Evolutionary conservation across 345 rosid genomes (phyloP).

Genomic region (Reutealis trisperma): DNA sequence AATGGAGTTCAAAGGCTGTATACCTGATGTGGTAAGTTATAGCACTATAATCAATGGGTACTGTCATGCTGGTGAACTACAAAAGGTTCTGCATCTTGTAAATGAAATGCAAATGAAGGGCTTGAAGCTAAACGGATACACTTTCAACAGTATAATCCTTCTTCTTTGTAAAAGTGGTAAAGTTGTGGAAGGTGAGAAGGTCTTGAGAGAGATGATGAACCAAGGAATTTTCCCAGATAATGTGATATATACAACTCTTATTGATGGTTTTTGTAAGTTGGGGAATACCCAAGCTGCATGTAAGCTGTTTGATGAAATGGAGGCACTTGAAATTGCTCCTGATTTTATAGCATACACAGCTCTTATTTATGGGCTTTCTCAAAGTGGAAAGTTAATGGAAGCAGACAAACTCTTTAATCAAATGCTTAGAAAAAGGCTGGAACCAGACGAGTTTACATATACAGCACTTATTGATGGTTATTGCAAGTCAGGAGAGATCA

Average conservation of each 20-base stretch:
- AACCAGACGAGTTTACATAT: constrained; percentile 75
- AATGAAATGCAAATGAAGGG: constrained; percentile 66
- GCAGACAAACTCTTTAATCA: constrained; percentile 64
- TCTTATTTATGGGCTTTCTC: constrained; percentile 72
- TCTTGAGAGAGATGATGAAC: constrained; percentile 61
- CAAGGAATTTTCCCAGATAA: constrained; percentile 58
- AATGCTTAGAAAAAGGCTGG: constrained; percentile 55
- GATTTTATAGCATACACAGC: constrained; percentile 77
- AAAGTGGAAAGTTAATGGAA: constrained; percentile 58
- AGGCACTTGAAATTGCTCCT: constrained; percentile 41
- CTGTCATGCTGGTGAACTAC: constrained; percentile 54
- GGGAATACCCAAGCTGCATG: constrained; percentile 59
- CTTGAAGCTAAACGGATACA: constrained; percentile 67
- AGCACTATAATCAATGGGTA: constrained; percentile 82
- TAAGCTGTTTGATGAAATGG: constrained; percentile 64
- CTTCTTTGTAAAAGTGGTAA: constrained; percentile 57
- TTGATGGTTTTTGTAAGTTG: constrained; percentile 70
- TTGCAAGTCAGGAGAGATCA: constrained; percentile 70
- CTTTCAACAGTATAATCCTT: constrained; percentile 68
- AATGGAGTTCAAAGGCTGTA: constrained; percentile 70
- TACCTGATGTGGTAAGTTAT: constrained; percentile 85
- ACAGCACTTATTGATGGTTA: constrained; percentile 85
- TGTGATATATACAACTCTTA: constrained; percentile 77
- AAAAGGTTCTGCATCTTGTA: constrained; percentile 53
- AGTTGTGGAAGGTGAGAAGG: constrained; percentile 60